Evolutionary conservation across 2,329 filamentous ascomycete genomes (phyloP).

Genomic region (Teratosphaeria viscida): DNA sequence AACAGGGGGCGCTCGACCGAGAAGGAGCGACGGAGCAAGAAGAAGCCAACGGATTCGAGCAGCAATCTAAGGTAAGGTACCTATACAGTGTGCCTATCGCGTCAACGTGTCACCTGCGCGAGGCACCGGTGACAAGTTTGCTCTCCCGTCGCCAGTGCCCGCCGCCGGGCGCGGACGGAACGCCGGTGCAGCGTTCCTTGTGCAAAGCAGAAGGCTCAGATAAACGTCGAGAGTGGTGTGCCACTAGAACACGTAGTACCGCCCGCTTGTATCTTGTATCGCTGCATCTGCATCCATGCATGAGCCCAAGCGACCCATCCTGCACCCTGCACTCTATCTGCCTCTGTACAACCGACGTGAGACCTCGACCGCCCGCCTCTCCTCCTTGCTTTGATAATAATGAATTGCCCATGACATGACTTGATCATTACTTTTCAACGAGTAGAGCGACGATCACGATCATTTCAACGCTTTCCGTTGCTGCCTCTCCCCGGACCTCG

Average conservation of each 20-base stretch:
- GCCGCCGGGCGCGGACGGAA: background rate
- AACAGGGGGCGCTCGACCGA: background rate
- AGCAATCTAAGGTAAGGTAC: background rate
- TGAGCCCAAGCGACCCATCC: background rate
- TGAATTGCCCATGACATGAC: background rate
- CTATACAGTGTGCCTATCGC: background rate
- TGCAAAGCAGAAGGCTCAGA: background rate
- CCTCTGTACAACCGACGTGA: background rate
- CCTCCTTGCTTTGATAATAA: background rate
- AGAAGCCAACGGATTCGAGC: background rate
- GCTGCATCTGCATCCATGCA: background rate
- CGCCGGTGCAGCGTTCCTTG: background rate
- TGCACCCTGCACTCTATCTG: background rate
- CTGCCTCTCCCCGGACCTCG: background rate
- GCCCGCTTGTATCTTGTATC: background rate
- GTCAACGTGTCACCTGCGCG: background rate
- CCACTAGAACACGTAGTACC: background rate
- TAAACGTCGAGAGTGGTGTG: background rate
- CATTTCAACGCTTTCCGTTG: background rate
- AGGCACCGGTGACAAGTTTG: background rate
- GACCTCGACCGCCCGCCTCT: background rate
- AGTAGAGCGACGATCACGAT: background rate
- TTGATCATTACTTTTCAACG: background rate
- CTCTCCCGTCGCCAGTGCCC: background rate
- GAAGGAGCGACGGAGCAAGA: background rate